phyloP scores from a whole-genome alignment of 306 rosid genomes.

The Macrotyloma uniflorum region DNA sequence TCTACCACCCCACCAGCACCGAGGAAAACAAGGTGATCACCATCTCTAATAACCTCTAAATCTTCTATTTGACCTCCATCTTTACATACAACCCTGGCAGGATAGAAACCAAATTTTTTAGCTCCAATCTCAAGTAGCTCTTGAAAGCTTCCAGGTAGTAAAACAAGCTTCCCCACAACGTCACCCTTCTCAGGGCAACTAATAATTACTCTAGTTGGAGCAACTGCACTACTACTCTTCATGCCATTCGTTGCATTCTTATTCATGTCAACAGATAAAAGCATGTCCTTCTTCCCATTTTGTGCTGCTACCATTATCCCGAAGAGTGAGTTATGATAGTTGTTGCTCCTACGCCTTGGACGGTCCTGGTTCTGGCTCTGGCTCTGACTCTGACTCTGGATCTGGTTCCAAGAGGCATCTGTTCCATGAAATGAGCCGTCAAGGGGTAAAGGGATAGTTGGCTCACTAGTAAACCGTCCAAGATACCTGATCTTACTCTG shows the following conservation, averaged over 20 bases:
- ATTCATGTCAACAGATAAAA: conserved; percentile 29
- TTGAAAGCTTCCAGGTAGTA: conserved; percentile 65
- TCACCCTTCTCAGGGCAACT: conserved; percentile 77
- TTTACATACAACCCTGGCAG: conserved; percentile 52
- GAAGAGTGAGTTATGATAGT: conserved; percentile 75
- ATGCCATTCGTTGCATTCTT: conserved; percentile 31
- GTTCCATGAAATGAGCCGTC: conserved; percentile 46
- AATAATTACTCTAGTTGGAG: conserved; percentile 57
- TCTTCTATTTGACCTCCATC: conserved; percentile 80
- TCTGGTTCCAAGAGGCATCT: conserved; percentile 47
- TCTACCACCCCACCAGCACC: conserved; percentile 26
- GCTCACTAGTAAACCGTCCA: conserved; percentile 77
- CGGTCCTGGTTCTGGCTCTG: conserved; percentile 38
- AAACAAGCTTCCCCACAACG: conserved; percentile 65
- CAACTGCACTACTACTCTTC: conserved; percentile 22
- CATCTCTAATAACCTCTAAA: conserved; percentile 85
- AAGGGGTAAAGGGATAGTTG: conserved; percentile 56
- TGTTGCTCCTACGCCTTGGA: conserved; percentile 67
- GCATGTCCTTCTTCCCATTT: conserved; percentile 50
- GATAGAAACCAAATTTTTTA: conserved; percentile 59
- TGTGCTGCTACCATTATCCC: conserved; percentile 81
- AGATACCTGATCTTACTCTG: conserved; percentile 49
- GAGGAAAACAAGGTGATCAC: conserved; percentile 73
- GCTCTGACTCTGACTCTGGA: not conserved
- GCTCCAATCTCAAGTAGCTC: conserved; percentile 76